Base-by-base conservation (phyloP, 2,329 filamentous ascomycete genomes). In the Pyrenophora seminiperda region DNA sequence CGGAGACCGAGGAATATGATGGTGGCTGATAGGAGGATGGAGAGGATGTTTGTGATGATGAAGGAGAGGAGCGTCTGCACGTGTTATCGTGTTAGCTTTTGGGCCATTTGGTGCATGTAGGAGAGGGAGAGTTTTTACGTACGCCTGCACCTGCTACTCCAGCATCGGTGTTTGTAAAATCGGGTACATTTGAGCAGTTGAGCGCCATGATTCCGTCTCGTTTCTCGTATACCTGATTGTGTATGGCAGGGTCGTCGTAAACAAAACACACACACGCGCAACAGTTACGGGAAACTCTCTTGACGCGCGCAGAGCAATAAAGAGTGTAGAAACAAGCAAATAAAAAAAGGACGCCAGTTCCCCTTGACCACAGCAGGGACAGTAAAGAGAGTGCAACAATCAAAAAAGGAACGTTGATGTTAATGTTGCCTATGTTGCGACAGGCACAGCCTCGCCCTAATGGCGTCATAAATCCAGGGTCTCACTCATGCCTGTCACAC, bases 31-130 rank as follows among this genome's bases (percentile, higher is more conserved):
- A 87, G 73, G 46, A 79, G 50, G 47, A 87, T 75, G 22, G 84
- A 79, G 43, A 87, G 65, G 46, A 73, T 74, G 44, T 85, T 85
- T 5, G 84, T 87, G 54, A 86, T 79, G 65, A 87, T 84, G 72
- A 87, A 88, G 38, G 84, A 86, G 55, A 88, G 77, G 24, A 88
- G 76, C 53, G 85, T 84, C 57, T 64, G 36, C 3, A 11, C 4
- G 39, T 5, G 5, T 18, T 24, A 0, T 47, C n/a, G 20, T 27
- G 41, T 41, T 27, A 27, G 39, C 11, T 11, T 30, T 3, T 4
- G 24, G 10, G 22, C 14, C 10, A 3, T 30, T 41, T 4, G 36
- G 7, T 24, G 11, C 5, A 10, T 9, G 20, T 5, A 15, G 19
- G 22, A 24, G 24, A 17, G 2, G 22, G 47, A 7, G 27, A 33